phyloP scores from a whole-genome alignment of 2,329 filamentous ascomycete genomes.

The Aspergillus sp. region DNA sequence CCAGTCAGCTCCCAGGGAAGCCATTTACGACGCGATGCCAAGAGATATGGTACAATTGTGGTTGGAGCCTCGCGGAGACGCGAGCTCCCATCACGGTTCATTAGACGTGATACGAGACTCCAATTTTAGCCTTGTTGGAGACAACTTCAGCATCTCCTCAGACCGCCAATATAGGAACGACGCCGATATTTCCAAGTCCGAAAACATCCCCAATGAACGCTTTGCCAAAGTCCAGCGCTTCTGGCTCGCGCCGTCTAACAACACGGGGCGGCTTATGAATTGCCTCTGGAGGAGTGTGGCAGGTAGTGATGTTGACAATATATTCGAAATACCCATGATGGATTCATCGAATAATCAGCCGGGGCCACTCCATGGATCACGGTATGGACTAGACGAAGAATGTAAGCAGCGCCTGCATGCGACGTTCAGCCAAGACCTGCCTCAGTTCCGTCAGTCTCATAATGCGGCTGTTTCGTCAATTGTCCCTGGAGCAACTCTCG shows the following conservation, averaged over 20 bases:
- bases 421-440: conserved; percentile 23
- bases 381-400: conserved; percentile 35
- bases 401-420: conserved; percentile 34
- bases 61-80: conserved; percentile 28
- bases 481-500: conserved; percentile 13
- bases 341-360: conserved; percentile 14
- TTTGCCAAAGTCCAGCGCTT: conserved; percentile 36
- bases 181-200: conserved; percentile 14
- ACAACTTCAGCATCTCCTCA: conserved; percentile 13
- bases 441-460: conserved; percentile 10
- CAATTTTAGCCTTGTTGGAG: conserved; percentile 17
- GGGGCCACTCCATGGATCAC: conserved; percentile 21
- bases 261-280: conserved; percentile 34
- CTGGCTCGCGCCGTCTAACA: conserved; percentile 34
- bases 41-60: conserved; percentile 30
- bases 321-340: conserved; percentile 26
- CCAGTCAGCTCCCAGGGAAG: conserved; percentile 13
- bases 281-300: conserved; percentile 35
- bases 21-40: conserved; percentile 18
- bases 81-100: conserved; percentile 20
- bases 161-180: conserved; percentile 18
- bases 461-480: conserved; percentile 13
- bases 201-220: conserved; percentile 33
- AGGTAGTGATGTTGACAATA: conserved; percentile 29
- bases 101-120: conserved; percentile 21